Base-by-base conservation (phyloP, 1,139 yeast species). In the Trichomonascaceae sp. region DNA sequence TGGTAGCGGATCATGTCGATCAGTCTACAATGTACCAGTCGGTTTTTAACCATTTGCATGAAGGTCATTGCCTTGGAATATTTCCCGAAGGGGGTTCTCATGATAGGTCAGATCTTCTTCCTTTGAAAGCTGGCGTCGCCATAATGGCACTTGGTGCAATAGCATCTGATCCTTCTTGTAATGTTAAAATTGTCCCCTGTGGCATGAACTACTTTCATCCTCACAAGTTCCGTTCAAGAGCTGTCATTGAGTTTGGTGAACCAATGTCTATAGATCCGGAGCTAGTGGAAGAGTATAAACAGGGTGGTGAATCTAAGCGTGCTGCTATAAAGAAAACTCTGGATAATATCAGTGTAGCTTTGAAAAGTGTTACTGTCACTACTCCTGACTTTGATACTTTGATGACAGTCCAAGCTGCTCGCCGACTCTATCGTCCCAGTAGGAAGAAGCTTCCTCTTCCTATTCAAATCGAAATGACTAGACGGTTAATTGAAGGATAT, bases 1-100 rank as follows among this genome's bases (percentile, higher is more conserved):
- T 87, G 66, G 72, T 78, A 27, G 98, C 98, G 0, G 84, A 81
- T 52, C 87, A 86, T 64, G 85, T 93, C 53, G 89, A 93, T 70
- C 97, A 93, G 70, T 81, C 87, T 41, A 75, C 77, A 47, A 96
- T 93, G 57, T 93, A 88, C 70, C 80, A 84, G 57, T 77, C 79
- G 61, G 98, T 93, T 1, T 93, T 91, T 67, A 79, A 83, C 52
- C 96, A 89, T 68, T 76, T 93, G 59, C 80, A 87, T 18, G 78
- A 81, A 55, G 90, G 93, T 50, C 83, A 87, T 57, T 87, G 96
- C 61, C 74, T 93, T 43, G 99, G 98, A n/a, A 88, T 93, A 52
- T 93, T 91, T 72, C 98, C 98, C 2, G 98, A 91, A 72, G 98
- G 98, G 52, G 98, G 98, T 0, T 87, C 96, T 17, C 99, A 93